Conservation (phyloP, 1,284 basidiomycete genomes). For the Porodaedalea pini region DNA sequence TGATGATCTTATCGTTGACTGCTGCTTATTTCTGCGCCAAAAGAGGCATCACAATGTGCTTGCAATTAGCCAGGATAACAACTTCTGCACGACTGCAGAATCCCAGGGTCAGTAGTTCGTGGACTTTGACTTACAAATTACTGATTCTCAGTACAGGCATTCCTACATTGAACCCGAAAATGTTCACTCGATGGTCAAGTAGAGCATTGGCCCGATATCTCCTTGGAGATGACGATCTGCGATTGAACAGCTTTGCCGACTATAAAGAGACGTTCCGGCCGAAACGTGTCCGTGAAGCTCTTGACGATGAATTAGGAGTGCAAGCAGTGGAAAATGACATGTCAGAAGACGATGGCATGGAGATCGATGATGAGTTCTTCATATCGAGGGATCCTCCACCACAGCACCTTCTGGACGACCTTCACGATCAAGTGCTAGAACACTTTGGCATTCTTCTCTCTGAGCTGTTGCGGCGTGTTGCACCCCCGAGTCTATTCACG, state of each 20-base stretch:
- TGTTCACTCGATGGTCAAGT: conserved; percentile 17
- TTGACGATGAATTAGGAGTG: conserved; percentile 16
- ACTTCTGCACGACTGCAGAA: conserved; percentile 53
- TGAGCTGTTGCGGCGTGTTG: conserved; percentile 53
- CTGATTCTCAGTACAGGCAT: conserved; percentile 16
- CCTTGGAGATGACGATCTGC: conserved; percentile 41
- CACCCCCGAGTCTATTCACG: conserved; percentile 12
- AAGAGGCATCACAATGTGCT: conserved; percentile 30
- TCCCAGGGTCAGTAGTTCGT: conserved; percentile 41
- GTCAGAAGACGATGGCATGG: conserved; percentile 51
- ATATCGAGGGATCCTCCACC: conserved; percentile 23
- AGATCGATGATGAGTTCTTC: conserved; percentile 49
- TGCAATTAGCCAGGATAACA: conserved; percentile 63
- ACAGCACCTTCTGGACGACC: conserved; percentile 56
- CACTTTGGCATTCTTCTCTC: conserved; percentile 61
- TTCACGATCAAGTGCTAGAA: conserved; percentile 66
- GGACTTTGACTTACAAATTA: neutral
- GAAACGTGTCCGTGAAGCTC: conserved; percentile 27
- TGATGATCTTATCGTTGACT: conserved; percentile 69
- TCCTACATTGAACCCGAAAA: conserved; percentile 16
- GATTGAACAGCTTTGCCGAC: conserved; percentile 26
- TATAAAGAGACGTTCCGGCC: conserved; percentile 34
- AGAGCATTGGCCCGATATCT: conserved; percentile 39
- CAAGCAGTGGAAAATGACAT: conserved; percentile 22
- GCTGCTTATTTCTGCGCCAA: conserved; percentile 54